Percentiles rank a stretch among this genome's conserved stretches.
phyloP scores from a whole-genome alignment of 1,139 yeast genomes.

The Arxiozyma slooffiae region DNA sequence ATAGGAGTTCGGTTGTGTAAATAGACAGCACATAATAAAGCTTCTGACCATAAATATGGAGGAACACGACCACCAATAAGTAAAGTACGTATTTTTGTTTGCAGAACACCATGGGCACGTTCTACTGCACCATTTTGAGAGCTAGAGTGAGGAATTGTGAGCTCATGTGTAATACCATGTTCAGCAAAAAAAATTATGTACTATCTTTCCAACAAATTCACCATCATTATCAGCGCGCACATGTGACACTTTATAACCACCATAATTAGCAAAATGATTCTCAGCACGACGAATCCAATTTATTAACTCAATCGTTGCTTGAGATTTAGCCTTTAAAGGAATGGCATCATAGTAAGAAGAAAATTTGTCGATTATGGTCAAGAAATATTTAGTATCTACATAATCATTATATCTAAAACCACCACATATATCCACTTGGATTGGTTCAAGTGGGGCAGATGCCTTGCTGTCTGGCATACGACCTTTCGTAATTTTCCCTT shows the following conservation, averaged over 20 bases:
- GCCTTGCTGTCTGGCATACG: neutral
- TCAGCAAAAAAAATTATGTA: slow-evolving; percentile 2
- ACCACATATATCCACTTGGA: slow-evolving; percentile 8
- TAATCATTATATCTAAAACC: slow-evolving; percentile 5
- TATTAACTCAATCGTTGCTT: slow-evolving; percentile 1
- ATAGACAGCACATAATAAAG: neutral
- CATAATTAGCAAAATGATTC: slow-evolving; percentile 5
- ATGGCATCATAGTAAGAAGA: slow-evolving; percentile 5
- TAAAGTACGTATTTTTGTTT: too few species aligned
- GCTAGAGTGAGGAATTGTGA: slow-evolving; percentile 9
- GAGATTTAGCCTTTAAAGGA: slow-evolving; percentile 3
- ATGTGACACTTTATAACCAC: slow-evolving; percentile 5
- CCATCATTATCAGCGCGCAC: slow-evolving; percentile 10
- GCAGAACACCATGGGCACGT: slow-evolving; percentile 8
- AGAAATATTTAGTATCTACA: slow-evolving; percentile 2
- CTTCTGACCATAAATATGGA: neutral
- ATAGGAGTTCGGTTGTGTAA: neutral
- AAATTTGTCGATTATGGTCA: slow-evolving; percentile 8
- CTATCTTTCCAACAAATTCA: slow-evolving; percentile 4
- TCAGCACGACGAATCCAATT: slow-evolving; percentile 6
- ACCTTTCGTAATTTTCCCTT: too few species aligned
- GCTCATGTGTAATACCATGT: slow-evolving; percentile 9
- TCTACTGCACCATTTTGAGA: slow-evolving; percentile 11
- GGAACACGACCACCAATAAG: neutral
- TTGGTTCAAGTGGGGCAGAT: slow-evolving; percentile 3